Conservation (phyloP, 139 green algal species). For the Closterium sp. region DNA sequence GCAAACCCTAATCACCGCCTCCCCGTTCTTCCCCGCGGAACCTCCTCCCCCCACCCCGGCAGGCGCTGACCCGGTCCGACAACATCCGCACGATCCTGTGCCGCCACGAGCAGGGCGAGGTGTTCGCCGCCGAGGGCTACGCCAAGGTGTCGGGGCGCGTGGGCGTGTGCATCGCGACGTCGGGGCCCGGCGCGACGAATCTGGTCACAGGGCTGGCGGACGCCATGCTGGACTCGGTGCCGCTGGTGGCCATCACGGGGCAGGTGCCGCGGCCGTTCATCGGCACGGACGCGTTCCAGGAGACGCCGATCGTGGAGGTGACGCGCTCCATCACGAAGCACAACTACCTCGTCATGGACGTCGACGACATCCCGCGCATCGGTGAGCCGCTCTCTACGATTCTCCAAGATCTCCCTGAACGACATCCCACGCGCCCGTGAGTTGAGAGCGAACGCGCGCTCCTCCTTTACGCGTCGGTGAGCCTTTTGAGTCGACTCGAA, state of each 20-base stretch:
- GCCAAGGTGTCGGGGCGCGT: constrained; percentile 91
- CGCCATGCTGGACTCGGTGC: constrained; percentile 94
- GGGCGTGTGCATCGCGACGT: constrained; percentile 98
- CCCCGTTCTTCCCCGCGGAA: not conserved
- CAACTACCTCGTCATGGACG: constrained; percentile 99
- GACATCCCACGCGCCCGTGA: not conserved
- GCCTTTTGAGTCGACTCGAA: not conserved
- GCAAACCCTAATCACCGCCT: not conserved
- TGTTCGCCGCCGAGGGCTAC: constrained; percentile 99
- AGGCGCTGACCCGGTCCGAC: constrained; percentile 90
- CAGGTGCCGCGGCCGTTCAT: constrained; percentile 81
- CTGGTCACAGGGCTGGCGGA: constrained; percentile 98
- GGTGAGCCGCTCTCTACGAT: constrained; percentile 90
- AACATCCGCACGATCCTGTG: constrained; percentile 94
- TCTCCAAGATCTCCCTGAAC: no score
- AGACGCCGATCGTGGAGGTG: constrained; percentile 98
- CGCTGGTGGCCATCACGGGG: constrained; percentile 97
- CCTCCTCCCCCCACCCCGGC: constrained; percentile 23
- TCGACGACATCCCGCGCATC: constrained; percentile 91
- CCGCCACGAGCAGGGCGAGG: constrained; percentile 97
- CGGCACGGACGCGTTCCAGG: constrained; percentile 94
- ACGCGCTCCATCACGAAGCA: constrained; percentile 99
- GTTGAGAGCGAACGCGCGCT: not conserved
- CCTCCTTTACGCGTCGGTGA: no score
- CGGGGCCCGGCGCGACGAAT: constrained; percentile 95